phyloP scores from a whole-genome alignment of 2,329 filamentous ascomycete species.

The Xenosphaeropsis pyriputrescens region DNA sequence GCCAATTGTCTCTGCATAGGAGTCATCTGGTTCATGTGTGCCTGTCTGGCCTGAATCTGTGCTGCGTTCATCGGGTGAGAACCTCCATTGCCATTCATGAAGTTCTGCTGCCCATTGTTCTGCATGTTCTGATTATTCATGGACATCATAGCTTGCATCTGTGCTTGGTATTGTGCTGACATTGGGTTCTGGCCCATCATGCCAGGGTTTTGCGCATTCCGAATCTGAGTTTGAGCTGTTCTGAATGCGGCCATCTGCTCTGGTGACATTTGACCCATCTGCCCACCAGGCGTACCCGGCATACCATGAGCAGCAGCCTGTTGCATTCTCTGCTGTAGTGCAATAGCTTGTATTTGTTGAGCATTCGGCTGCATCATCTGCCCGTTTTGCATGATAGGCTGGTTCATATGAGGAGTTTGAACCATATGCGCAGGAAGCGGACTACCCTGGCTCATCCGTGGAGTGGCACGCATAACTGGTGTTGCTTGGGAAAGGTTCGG shows the following conservation, averaged over 20 bases:
- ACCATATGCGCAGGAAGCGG: conserved; percentile 45
- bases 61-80: conserved; percentile 17
- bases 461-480: conserved; percentile 40
- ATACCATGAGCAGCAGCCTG: conserved; percentile 23
- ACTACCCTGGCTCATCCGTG: conserved; percentile 47
- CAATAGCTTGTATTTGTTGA: conserved; percentile 14
- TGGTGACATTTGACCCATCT: conserved; percentile 11
- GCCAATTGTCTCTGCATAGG: background rate
- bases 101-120: conserved; percentile 13
- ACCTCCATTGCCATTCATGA: conserved; percentile 23
- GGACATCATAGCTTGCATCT: conserved; percentile 8
- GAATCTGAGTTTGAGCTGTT: conserved; percentile 12
- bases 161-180: conserved; percentile 8
- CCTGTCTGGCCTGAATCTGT: conserved; percentile 16
- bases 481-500: conserved; percentile 46
- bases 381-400: conserved; percentile 34
- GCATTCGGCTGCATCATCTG: conserved; percentile 15
- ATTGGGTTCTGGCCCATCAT: conserved; percentile 7
- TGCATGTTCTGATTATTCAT: conserved; percentile 7
- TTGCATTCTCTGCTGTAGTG: conserved; percentile 16
- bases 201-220: conserved; percentile 17
- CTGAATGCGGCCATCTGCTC: conserved; percentile 17
- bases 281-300: conserved; percentile 2
- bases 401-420: conserved; percentile 37
- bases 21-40: conserved; percentile 21